Percentiles rank a stretch among this genome's conserved stretches.
Conservation (phyloP, 164 flowering plant species). For the Macadamia integrifolia region DNA sequence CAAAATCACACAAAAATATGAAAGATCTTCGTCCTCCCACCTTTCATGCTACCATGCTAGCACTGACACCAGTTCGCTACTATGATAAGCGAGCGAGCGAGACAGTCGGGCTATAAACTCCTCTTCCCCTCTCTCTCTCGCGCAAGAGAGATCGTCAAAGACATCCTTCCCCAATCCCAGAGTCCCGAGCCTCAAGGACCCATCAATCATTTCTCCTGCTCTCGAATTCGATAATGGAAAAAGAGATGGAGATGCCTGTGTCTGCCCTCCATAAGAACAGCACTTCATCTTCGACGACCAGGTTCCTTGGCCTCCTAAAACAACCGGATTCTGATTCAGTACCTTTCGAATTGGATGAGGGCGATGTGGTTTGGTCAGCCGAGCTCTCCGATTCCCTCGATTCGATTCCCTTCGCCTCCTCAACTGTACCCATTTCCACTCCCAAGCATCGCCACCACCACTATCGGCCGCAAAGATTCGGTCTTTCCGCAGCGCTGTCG, state of each 20-base stretch:
- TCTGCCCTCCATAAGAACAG: not conserved
- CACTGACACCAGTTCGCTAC: too few relatives aligned
- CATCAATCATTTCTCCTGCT: not conserved
- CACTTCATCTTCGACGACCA: conserved; percentile 20
- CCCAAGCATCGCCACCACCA: conserved; percentile 4
- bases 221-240: conserved; percentile 2
- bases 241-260: not conserved
- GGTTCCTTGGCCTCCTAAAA: conserved; percentile 25
- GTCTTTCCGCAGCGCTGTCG: conserved; percentile 44
- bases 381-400: conserved; percentile 16
- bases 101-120: too few relatives aligned
- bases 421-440: conserved; percentile 10
- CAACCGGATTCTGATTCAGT: conserved; percentile 22
- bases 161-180: too few relatives aligned
- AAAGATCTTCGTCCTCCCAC: too few relatives aligned
- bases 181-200: too few relatives aligned
- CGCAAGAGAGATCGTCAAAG: too few relatives aligned
- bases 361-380: conserved; percentile 53
- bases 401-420: not conserved
- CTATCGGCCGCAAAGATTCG: conserved; percentile 26
- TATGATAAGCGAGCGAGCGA: too few relatives aligned
- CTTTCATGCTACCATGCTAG: too few relatives aligned
- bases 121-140: too few relatives aligned
- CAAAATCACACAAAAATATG: too few relatives aligned
- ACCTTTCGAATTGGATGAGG: conserved; percentile 40